Conservation (phyloP, 2,329 filamentous ascomycete species). For the Beauveria sp. region DNA sequence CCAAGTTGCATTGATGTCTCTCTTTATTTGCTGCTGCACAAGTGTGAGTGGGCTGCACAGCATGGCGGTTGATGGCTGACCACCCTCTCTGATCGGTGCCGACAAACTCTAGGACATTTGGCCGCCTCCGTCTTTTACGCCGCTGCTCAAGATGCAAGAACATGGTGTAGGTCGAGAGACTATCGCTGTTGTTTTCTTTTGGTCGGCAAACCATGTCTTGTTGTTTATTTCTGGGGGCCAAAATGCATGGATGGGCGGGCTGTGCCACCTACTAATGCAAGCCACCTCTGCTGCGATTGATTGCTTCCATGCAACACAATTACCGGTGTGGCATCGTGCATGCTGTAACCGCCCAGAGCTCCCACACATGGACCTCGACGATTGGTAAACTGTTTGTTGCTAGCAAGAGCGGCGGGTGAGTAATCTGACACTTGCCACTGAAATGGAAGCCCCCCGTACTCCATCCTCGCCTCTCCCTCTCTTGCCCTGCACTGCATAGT, state of each 20-base stretch:
- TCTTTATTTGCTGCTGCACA: neutral
- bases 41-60: neutral
- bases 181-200: neutral
- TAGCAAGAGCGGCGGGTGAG: too few species aligned
- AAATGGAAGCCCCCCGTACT: neutral
- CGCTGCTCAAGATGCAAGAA: neutral
- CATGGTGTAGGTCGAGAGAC: neutral
- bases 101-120: neutral
- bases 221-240: neutral
- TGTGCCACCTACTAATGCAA: neutral
- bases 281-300: neutral
- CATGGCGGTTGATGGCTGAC: conserved; percentile 4
- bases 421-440: neutral
- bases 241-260: neutral
- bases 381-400: too few species aligned
- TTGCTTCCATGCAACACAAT: neutral
- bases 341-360: neutral
- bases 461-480: neutral
- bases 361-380: neutral
- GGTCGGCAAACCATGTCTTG: neutral
- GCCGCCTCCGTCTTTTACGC: neutral
- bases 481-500: neutral
- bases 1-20: neutral
- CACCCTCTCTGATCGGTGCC: neutral
- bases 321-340: neutral